Evolutionary conservation across 129 eudicot genomes (phyloP).

Genomic region (Ambrosia trifida): DNA sequence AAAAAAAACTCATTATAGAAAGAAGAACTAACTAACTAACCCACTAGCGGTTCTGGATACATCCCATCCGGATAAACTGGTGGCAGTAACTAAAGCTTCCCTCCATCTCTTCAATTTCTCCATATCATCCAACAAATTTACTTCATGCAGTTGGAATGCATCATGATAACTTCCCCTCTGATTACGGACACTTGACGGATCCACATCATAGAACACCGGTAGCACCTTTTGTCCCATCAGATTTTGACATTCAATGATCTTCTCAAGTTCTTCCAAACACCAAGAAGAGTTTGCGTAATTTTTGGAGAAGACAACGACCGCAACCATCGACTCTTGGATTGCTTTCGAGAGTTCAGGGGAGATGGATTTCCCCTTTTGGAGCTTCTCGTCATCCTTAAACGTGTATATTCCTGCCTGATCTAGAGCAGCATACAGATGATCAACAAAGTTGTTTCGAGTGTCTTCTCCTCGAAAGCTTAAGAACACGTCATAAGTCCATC

Average conservation of each 20-base stretch:
- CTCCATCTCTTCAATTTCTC: conserved; percentile 7
- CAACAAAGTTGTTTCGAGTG: neutral
- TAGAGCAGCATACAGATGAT: conserved; percentile 4
- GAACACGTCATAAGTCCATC: conserved; percentile 5
- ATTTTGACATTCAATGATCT: conserved; percentile 6
- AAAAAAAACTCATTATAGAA: neutral
- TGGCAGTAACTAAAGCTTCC: neutral
- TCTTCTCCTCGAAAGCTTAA: neutral
- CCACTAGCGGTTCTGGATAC: neutral
- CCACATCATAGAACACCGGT: conserved; percentile 9
- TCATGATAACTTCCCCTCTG: neutral
- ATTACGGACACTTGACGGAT: neutral
- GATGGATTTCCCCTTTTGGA: neutral
- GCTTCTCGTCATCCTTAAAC: conserved; percentile 1
- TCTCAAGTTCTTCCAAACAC: conserved; percentile 7
- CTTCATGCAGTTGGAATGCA: neutral
- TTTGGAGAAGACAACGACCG: neutral
- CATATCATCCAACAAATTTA: neutral
- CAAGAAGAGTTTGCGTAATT: conserved; percentile 2
- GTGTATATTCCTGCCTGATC: neutral
- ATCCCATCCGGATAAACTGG: conserved; percentile 2
- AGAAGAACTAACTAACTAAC: conserved; percentile 1
- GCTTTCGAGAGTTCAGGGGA: conserved; percentile 1
- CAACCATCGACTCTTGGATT: neutral
- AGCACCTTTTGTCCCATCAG: neutral